A percentile compares a stretch with the other conserved stretches of the same genome.
Conservation (phyloP, 495 filamentous ascomycete species). For the Lasiosphaeria ovina region DNA sequence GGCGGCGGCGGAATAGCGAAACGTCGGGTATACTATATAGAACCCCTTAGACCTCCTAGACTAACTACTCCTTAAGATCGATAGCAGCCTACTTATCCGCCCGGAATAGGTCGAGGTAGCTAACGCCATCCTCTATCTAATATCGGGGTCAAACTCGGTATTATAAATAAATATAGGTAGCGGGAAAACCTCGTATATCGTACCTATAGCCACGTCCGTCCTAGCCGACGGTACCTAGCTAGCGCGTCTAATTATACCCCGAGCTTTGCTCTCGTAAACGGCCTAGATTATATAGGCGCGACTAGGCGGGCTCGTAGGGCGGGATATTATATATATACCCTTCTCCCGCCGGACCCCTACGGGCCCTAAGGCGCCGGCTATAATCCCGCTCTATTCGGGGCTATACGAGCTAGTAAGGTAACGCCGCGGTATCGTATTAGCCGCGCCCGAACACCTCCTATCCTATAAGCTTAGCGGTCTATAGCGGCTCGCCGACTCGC, state of each 20-base stretch:
- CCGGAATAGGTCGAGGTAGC: constrained; percentile 54
- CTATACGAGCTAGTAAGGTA: constrained; percentile 14
- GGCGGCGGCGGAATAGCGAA: constrained; percentile 36
- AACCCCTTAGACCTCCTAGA: constrained; percentile 42
- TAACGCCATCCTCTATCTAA: constrained; percentile 46
- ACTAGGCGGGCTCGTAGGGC: constrained; percentile 47
- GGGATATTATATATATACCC: constrained; percentile 46
- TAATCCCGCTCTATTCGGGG: constrained; percentile 39
- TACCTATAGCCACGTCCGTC: constrained; percentile 50
- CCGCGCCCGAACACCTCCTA: constrained; percentile 50
- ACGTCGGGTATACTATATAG: constrained; percentile 54
- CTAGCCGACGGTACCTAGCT: constrained; percentile 43
- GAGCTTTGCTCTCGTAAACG: constrained; percentile 50
- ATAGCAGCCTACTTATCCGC: constrained; percentile 52
- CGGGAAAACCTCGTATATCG: constrained; percentile 51
- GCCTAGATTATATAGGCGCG: constrained; percentile 46
- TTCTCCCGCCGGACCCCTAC: constrained; percentile 50
- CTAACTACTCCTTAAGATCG: constrained; percentile 59
- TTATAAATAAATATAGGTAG: constrained; percentile 56
- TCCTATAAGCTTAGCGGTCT: constrained; percentile 52
- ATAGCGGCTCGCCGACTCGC: constrained; percentile 42
- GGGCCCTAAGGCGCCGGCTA: constrained; percentile 19
- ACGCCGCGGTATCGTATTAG: constrained; percentile 39
- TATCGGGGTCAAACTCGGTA: constrained; percentile 47
- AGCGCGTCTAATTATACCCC: constrained; percentile 49